Evolutionary conservation across 768 basidiomycete species (phyloP), one percentile per base, ranked within the genome.

Genomic region (Kwoniella shandongensis): DNA sequence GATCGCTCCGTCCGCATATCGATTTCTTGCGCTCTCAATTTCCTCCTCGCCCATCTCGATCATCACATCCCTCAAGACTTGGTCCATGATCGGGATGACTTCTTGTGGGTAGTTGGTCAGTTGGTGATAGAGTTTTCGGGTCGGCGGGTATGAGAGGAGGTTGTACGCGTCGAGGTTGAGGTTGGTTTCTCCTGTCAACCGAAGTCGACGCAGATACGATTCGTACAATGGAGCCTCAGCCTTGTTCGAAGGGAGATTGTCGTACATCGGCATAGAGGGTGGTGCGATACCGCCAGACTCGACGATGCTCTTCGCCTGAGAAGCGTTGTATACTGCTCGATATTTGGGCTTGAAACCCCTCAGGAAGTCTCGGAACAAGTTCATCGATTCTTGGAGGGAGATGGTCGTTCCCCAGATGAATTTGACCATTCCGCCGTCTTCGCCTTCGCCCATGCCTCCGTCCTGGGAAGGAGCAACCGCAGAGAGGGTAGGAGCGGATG

Each of bases 371-470:
- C 85, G 83, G 79, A 97, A 98, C 18, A 87, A 77, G 67, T 86
- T 87, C 89, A 97, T 96, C 12, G 89, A 88, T 74, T 94, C 88
- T 2, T 85, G 82, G 25, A 99, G 81, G 63, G 89, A 88, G 67
- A 99, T 92, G 1, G 90, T 93, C 0, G 96, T 99, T 27, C 96
- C 96, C 94, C 96, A 99, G 59, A 99, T 90, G 22, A 91, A 91
- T 52, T 77, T 79, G 35, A 76, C 89, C 83, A 91, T 88, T 64
- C 89, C 89, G 54, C 89, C 88, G 5, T 59, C 54, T 17, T 56
- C 65, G n/a, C 63, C 69, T 13, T 69, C 65, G 4, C 52, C 63
- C 15, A 46, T 49, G 30, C 46, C 50, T 18, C 41, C 42, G 49
- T 86, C 59, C 87, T 88, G 12, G 83, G 84, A 13, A 83, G 84